phyloP scores from a whole-genome alignment of 31 red algal species.

The Porphyra umbilicalis region DNA sequence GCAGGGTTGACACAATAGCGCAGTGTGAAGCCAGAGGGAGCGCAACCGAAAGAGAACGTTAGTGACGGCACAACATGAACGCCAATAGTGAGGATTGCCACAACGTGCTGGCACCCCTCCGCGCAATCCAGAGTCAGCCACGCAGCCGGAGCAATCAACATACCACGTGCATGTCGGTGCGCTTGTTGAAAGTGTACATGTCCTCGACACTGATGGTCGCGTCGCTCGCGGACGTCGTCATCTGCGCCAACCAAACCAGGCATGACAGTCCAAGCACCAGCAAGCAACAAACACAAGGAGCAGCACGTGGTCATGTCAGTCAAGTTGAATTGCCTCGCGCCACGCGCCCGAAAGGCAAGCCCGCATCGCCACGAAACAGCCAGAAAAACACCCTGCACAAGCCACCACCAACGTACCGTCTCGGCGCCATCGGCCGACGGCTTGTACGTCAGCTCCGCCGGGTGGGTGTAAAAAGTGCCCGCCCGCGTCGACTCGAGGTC shows the following conservation, averaged over 20 bases:
- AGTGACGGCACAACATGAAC: neutral
- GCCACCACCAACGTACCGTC: neutral
- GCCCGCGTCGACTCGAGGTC: neutral
- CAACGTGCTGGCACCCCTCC: no score
- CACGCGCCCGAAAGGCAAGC: neutral
- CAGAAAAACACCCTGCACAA: neutral
- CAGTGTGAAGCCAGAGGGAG: no score
- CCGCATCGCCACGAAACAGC: neutral
- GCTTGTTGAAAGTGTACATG: neutral
- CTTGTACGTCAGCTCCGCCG: neutral
- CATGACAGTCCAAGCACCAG: neutral
- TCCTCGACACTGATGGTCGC: neutral
- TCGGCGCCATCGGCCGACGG: neutral
- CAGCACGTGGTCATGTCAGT: neutral
- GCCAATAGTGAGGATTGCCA: no score
- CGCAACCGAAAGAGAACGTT: no score
- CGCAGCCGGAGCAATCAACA: neutral
- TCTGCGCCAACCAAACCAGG: neutral
- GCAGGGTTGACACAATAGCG: no score
- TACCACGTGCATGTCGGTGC: neutral
- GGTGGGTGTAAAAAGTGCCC: neutral
- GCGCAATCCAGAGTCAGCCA: no score
- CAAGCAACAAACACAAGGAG: neutral
- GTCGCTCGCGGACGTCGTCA: neutral
- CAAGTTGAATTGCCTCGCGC: neutral